Evolutionary conservation across 345 rosid species (phyloP), one percentile per base, ranked within the genome.

Genomic region (Aquilaria malaccensis): DNA sequence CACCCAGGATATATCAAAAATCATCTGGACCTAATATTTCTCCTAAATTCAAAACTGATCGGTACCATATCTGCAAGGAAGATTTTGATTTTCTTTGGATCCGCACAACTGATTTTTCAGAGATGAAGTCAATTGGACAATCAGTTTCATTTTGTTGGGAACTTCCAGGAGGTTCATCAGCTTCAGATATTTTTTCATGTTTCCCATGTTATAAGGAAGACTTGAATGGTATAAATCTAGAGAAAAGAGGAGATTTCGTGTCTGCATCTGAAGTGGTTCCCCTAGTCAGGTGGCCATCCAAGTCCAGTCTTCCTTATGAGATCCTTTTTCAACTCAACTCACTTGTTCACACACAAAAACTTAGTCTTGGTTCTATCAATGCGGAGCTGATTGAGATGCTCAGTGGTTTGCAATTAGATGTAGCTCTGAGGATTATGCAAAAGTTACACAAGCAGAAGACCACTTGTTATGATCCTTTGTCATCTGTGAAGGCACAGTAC

Each of bases 51-150:
- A 75, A 56, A n/a, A 51, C 75, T 6, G 80, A 81, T 72, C 80
- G 95, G 12, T 94, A 87, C 74, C 75, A 67, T 67, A 69, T 80
- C 70, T 87, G 87, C 89, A 81, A 81, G 86, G 97, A 90, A 68
- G 87, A 86, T 76, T 86, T 80, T 62, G 83, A 88, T 72, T 94
- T 83, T 72, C 64, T 78, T 48, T 87, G 99, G 96, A 83, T 94
- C 62, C 96, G 91, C 30, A 81, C 97, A 11, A 75, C 91, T 50
- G 96, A 88, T 67, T 84, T 88, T 73, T 83, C 97, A 9, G 11
- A 37, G 9, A n/a, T 66, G 13, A 94, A 81, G 68, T 79, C 99
- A 22, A 72, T 94, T 33, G 96, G 96, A 43, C 70, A 62, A 37
- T 84, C 97, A 6, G 80, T 80, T 47, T 72, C 90, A 15, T 85